Conservation (phyloP, 208 protist species). For the Trypanosoma mega region DNA sequence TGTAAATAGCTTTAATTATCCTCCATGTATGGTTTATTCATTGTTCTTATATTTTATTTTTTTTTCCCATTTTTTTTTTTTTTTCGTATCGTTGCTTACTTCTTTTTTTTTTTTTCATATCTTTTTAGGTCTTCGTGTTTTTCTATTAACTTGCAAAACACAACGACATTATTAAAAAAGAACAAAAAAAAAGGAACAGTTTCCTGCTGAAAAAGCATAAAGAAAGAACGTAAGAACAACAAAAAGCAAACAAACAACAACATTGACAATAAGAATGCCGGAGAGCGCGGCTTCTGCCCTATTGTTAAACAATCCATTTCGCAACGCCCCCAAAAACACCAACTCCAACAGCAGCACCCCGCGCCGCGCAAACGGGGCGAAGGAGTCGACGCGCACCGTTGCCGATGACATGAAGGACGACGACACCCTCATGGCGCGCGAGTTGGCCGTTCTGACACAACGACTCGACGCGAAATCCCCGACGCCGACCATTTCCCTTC, state of each 20-base stretch:
- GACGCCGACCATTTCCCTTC: constrained; percentile 7
- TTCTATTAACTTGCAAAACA: constrained; percentile 8
- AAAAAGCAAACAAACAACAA: too few species aligned
- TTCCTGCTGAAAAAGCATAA: too few species aligned
- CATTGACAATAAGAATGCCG: too few species aligned
- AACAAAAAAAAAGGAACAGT: too few species aligned
- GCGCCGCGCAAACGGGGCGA: too few species aligned
- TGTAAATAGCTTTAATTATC: too few species aligned
- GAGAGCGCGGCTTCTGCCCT: background rate
- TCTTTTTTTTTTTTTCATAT: too few species aligned
- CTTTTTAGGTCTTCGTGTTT: constrained; percentile 1
- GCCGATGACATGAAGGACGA: constrained; percentile 59
- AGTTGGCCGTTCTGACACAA: constrained; percentile 35
- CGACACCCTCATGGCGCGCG: constrained; percentile 62
- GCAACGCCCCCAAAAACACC: constrained; percentile 4
- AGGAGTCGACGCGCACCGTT: constrained; percentile 27
- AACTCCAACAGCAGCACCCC: too few species aligned
- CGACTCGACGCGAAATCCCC: constrained; percentile 19
- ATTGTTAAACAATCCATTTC: constrained; percentile 22
- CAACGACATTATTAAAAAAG: too few species aligned
- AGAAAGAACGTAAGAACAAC: too few species aligned
- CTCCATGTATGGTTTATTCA: constrained; percentile 6
- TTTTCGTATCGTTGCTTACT: too few species aligned
- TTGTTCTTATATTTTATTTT: constrained; percentile 16
- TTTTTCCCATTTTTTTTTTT: too few species aligned